phyloP scores from a whole-genome alignment of 139 green algal genomes.

The Chlamydomonas sp. region DNA sequence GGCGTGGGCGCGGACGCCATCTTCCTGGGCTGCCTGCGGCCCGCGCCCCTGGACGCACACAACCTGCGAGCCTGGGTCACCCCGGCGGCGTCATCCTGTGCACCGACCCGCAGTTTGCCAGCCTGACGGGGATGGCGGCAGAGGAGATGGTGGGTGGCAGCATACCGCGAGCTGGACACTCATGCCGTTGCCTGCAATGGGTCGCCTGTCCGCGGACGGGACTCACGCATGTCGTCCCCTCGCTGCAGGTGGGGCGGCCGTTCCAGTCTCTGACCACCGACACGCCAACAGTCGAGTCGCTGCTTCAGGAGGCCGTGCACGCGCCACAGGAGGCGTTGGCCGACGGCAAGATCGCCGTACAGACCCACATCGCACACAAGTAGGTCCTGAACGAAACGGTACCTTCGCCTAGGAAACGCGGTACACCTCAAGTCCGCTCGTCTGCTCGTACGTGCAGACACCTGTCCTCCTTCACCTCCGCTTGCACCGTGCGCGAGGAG shows the following conservation, averaged over 20 bases:
- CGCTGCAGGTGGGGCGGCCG: constrained; percentile 1
- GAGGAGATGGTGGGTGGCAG: neutral
- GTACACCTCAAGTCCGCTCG: no score
- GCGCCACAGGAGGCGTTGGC: constrained; percentile 1
- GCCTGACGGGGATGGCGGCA: neutral
- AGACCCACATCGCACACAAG: neutral
- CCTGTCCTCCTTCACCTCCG: neutral
- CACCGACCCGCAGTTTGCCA: neutral
- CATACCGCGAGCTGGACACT: neutral
- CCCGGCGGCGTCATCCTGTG: constrained; percentile 5
- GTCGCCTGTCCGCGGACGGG: no score
- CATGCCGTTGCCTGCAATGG: neutral
- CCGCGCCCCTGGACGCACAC: neutral
- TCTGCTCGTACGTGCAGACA: neutral
- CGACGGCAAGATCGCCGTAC: neutral
- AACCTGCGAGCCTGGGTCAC: constrained; percentile 3
- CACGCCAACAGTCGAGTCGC: neutral
- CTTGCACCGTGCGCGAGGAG: neutral
- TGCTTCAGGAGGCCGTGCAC: constrained; percentile 10
- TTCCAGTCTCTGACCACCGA: constrained; percentile 15
- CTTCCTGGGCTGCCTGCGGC: constrained; percentile 2
- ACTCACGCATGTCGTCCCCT: no score
- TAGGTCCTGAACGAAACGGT: neutral
- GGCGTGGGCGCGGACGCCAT: constrained; percentile 24
- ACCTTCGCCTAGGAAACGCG: no score